phyloP scores from a whole-genome alignment of 768 basidiomycete genomes.

The Crassisporium funariophilum region DNA sequence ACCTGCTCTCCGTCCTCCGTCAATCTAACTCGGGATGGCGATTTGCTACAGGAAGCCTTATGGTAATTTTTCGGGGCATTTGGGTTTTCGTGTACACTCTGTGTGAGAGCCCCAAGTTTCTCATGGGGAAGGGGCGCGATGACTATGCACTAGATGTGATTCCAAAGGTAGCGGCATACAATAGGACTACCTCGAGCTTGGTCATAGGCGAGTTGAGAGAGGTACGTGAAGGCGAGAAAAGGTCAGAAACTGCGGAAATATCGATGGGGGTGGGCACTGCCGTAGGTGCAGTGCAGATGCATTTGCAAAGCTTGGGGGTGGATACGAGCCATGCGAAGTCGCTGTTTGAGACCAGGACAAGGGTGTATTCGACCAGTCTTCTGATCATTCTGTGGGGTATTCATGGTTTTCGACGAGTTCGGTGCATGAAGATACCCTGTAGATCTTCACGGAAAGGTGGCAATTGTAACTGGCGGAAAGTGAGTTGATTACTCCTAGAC shows the following conservation, averaged over 20 bases:
- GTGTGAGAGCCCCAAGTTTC: slow-evolving; percentile 74
- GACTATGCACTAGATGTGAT: slow-evolving; percentile 63
- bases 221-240: too few relatives aligned
- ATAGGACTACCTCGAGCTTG: slow-evolving; percentile 50
- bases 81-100: slow-evolving; percentile 61
- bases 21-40: slow-evolving; percentile 72
- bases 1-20: slow-evolving; percentile 44
- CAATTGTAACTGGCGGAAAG: slow-evolving; percentile 54
- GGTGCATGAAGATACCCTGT: slow-evolving; percentile 38
- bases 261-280: background rate
- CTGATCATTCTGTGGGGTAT: slow-evolving; percentile 57
- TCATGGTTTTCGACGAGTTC: slow-evolving; percentile 14
- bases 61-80: slow-evolving; percentile 57
- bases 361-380: slow-evolving; percentile 68
- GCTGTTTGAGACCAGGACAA: slow-evolving; percentile 61
- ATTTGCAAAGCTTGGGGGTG: slow-evolving; percentile 37
- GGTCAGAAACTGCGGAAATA: slow-evolving; percentile 28
- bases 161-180: slow-evolving; percentile 62
- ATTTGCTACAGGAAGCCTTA: slow-evolving; percentile 71
- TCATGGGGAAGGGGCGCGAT: slow-evolving; percentile 71
- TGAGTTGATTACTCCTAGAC: too few relatives aligned
- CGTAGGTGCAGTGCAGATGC: slow-evolving; percentile 29
- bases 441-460: slow-evolving; percentile 49
- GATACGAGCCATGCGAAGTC: slow-evolving; percentile 48
- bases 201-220: too few relatives aligned